These are phyloP conservation scores for Pseudocercospora eumusae DNA, from an alignment of 2,329 filamentous ascomycete species.

Conservation along the genomic window DNA sequence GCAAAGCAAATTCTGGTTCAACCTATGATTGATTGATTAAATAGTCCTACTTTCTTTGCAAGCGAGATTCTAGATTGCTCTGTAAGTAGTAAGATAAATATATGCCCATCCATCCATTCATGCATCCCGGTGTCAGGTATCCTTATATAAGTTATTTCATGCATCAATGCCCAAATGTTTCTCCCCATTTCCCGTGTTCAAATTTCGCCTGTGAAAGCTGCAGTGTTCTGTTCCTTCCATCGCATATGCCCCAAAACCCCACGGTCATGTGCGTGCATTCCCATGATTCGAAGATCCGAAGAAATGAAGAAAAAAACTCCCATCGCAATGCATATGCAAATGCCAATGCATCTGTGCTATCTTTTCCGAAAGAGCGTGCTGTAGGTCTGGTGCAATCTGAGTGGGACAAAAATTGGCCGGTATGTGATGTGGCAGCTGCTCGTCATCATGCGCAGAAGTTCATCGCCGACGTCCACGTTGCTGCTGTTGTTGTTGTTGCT, in stretches of 20 bases:
- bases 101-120: not conserved
- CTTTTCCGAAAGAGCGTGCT: not conserved
- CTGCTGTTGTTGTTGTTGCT: conserved; percentile 6
- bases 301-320: not conserved
- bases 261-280: conserved; percentile 2
- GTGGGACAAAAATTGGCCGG: not conserved
- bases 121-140: not conserved
- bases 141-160: too few relatives aligned
- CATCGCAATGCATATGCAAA: not conserved
- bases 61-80: not conserved
- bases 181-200: not conserved
- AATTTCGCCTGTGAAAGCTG: not conserved
- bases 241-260: conserved; percentile 11
- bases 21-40: too few relatives aligned
- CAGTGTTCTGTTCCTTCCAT: conserved; percentile 1
- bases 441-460: not conserved
- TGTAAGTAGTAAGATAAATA: conserved; percentile 14
- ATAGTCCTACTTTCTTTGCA: not conserved
- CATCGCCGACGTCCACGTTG: conserved; percentile 16
- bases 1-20: not conserved
- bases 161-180: not conserved
- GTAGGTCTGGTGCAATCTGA: conserved; percentile 7
- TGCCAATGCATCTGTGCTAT: not conserved
- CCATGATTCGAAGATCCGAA: conserved; percentile 12
- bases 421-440: not conserved